Evolutionary conservation across 176 grass and related monocot species (phyloP).

Genomic region (Rhynchospora breviuscula): DNA sequence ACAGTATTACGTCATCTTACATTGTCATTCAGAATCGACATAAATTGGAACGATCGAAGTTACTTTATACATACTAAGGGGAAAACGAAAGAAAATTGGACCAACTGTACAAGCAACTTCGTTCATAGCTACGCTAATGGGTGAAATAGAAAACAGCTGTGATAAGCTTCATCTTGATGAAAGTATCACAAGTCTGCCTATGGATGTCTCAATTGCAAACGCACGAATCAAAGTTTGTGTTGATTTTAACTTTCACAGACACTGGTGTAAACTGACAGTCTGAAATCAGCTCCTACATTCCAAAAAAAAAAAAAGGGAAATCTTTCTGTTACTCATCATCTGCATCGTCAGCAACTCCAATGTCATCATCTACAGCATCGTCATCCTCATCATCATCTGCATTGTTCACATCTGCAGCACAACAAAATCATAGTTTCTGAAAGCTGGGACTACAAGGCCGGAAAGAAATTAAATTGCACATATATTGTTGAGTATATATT

Average conservation of each 20-base stretch:
- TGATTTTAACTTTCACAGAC: not conserved
- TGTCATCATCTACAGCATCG: constrained; percentile 21
- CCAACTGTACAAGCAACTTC: not conserved
- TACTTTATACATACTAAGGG: not conserved
- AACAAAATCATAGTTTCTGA: constrained; percentile 6
- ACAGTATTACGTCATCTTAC: not conserved
- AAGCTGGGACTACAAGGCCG: not conserved
- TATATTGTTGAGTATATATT: not conserved
- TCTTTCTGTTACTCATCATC: constrained; percentile 29
- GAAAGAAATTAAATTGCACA: not conserved
- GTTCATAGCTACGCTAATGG: not conserved
- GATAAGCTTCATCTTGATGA: not conserved
- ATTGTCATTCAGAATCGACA: not conserved
- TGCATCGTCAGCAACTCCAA: constrained; percentile 48
- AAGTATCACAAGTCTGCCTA: not conserved
- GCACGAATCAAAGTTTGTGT: not conserved
- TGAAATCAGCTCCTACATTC: not conserved
- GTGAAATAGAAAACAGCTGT: not conserved
- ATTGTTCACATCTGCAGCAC: constrained; percentile 11
- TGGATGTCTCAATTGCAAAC: not conserved
- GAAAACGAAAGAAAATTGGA: not conserved
- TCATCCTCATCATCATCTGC: constrained; percentile 6
- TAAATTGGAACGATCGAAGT: not conserved
- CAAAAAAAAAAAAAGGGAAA: not conserved
- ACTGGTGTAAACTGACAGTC: not conserved